These are phyloP conservation scores for Tylopilus vinaceipallidus DNA, from an alignment of 768 basidiomycete species.

Conservation along the genomic window DNA sequence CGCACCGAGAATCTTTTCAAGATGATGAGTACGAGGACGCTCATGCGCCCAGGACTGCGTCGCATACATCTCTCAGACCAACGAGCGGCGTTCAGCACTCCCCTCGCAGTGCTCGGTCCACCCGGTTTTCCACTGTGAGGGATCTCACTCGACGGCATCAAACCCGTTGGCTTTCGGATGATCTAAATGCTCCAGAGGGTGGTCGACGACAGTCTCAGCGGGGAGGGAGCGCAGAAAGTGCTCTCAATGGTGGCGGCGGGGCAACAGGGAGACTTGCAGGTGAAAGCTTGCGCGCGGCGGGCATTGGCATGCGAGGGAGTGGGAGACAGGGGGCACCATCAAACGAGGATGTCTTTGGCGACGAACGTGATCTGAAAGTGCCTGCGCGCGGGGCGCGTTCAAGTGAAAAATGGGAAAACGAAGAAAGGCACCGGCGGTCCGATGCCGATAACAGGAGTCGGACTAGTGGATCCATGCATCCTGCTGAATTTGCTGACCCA, in stretches of 20 bases:
- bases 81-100: constrained; percentile 26
- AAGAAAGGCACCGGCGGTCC: constrained; percentile 18
- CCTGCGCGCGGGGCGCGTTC: constrained; percentile 19
- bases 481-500: constrained; percentile 17
- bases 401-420: constrained; percentile 25
- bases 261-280: constrained; percentile 55
- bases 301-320: constrained; percentile 45
- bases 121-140: constrained; percentile 46
- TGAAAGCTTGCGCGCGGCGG: constrained; percentile 70
- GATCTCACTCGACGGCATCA: constrained; percentile 50
- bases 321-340: constrained; percentile 26
- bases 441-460: constrained; percentile 22
- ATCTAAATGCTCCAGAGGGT: constrained; percentile 30
- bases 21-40: constrained; percentile 21
- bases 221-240: constrained; percentile 70
- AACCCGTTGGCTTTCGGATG: constrained; percentile 54
- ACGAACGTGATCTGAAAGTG: constrained; percentile 18
- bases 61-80: constrained; percentile 20
- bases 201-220: constrained; percentile 58
- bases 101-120: constrained; percentile 29
- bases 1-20: constrained; percentile 30
- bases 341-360: constrained; percentile 38
- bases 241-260: constrained; percentile 43
- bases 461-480: constrained; percentile 21
- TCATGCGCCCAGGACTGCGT: constrained; percentile 25